Evolutionary conservation across 2,329 filamentous ascomycete species (phyloP).

Genomic region (Sporothrix curviconia): DNA sequence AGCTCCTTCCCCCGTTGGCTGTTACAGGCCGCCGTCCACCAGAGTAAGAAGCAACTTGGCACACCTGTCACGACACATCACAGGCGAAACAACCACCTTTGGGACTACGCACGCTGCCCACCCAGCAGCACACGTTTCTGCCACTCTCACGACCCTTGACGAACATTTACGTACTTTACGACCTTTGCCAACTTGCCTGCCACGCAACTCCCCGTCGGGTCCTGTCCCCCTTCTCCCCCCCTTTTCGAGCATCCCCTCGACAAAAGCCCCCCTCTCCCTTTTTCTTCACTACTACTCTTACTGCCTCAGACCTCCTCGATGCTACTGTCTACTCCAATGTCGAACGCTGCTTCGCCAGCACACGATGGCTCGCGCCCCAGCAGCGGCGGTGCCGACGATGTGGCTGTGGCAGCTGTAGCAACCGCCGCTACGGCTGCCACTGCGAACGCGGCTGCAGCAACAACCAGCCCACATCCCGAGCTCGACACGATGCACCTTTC

Average conservation of each 20-base stretch:
- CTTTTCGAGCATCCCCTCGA: neutral
- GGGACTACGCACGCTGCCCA: neutral
- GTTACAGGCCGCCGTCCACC: neutral
- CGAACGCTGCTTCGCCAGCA: slow-evolving; percentile 17
- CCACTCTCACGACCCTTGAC: neutral
- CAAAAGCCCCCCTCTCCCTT: neutral
- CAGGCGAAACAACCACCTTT: neutral
- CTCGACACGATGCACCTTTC: slow-evolving; percentile 88
- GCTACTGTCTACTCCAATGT: slow-evolving; percentile 11
- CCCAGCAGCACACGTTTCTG: neutral
- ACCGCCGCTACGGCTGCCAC: slow-evolving; percentile 24
- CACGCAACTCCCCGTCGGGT: neutral
- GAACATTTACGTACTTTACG: too few relatives aligned
- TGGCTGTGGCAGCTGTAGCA: slow-evolving; percentile 24
- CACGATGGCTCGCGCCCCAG: slow-evolving; percentile 12
- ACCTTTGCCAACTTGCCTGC: too few relatives aligned
- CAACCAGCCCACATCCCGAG: slow-evolving; percentile 56
- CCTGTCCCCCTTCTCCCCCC: slow-evolving; percentile 7
- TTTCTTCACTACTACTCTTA: too few relatives aligned
- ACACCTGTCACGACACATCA: neutral
- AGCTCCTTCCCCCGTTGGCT: slow-evolving; percentile 4
- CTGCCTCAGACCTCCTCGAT: too few relatives aligned
- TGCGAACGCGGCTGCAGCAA: slow-evolving; percentile 24
- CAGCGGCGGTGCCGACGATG: slow-evolving; percentile 16
- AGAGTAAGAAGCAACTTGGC: neutral